Evolutionary conservation across 768 basidiomycete genomes (phyloP).

Genomic region (Leccinum incarnatum): DNA sequence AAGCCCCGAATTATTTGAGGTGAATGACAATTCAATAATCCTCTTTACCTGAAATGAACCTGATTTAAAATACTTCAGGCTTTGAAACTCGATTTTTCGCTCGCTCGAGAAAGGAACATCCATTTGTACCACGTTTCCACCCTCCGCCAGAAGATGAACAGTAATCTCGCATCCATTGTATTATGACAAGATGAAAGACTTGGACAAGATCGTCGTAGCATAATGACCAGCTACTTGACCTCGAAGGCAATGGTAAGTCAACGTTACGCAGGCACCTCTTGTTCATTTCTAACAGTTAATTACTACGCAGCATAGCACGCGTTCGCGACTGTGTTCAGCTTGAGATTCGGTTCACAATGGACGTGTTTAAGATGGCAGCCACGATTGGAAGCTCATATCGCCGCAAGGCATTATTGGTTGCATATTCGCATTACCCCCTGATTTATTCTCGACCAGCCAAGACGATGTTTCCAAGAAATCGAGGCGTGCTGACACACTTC

Average conservation of each 20-base stretch:
- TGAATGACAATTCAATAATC: too few relatives aligned
- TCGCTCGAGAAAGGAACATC: neutral
- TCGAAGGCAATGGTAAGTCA: neutral
- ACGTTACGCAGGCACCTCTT: neutral
- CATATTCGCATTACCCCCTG: too few relatives aligned
- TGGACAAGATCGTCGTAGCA: neutral
- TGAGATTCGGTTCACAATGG: neutral
- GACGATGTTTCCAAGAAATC: constrained; percentile 4
- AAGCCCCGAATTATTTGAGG: too few relatives aligned
- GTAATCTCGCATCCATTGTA: neutral
- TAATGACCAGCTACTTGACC: neutral
- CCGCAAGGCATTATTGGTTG: neutral
- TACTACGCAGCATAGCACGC: neutral
- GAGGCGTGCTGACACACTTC: constrained; percentile 12
- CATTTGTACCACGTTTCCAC: neutral
- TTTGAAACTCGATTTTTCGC: neutral
- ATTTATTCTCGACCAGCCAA: neutral
- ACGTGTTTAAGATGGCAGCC: neutral
- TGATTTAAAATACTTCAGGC: neutral
- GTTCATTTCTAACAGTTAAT: neutral
- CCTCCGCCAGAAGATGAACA: neutral
- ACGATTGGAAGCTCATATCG: neutral
- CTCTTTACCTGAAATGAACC: too few relatives aligned
- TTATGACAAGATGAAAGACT: neutral
- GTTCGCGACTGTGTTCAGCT: neutral